These are phyloP conservation scores for Neonectria hederae DNA, from an alignment of 2,329 filamentous ascomycete genomes.

Conservation along the genomic window DNA sequence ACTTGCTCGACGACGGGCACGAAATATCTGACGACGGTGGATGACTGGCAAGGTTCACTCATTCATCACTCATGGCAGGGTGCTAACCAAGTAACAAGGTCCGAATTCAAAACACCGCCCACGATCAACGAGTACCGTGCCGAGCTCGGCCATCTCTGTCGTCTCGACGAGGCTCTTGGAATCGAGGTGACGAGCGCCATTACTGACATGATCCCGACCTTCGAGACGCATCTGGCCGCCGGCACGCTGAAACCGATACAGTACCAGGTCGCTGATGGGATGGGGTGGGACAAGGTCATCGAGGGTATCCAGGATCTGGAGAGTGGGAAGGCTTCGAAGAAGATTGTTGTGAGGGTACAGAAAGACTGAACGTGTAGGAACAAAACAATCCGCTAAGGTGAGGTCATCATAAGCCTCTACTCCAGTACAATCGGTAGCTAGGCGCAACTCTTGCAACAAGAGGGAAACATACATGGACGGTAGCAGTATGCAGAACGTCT, in stretches of 20 bases:
- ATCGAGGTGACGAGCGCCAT: constrained; percentile 28
- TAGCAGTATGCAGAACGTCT: too few species aligned
- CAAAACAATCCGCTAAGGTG: too few species aligned
- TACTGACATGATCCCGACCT: constrained; percentile 27
- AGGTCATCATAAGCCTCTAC: too few species aligned
- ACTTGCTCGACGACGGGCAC: constrained; percentile 29
- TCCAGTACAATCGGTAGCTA: too few species aligned
- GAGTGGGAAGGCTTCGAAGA: constrained; percentile 38
- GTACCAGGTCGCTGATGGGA: constrained; percentile 32
- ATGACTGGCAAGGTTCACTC: constrained; percentile 45
- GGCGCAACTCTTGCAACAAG: too few species aligned
- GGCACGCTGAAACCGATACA: constrained; percentile 40
- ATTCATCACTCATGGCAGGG: neutral
- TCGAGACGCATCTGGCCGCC: constrained; percentile 36
- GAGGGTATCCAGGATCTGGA: constrained; percentile 33
- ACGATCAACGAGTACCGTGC: constrained; percentile 40
- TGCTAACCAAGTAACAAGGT: constrained; percentile 25
- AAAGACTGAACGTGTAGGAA: constrained; percentile 12
- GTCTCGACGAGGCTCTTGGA: constrained; percentile 26
- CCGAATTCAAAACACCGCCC: constrained; percentile 35
- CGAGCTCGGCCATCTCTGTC: constrained; percentile 39
- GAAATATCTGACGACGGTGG: constrained; percentile 47
- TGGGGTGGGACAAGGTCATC: constrained; percentile 41
- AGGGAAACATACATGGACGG: too few species aligned
- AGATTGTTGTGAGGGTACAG: constrained; percentile 38